Evolutionary conservation across 768 basidiomycete species (phyloP), one percentile per base, ranked within the genome.

Genomic region (Mycena filopes): DNA sequence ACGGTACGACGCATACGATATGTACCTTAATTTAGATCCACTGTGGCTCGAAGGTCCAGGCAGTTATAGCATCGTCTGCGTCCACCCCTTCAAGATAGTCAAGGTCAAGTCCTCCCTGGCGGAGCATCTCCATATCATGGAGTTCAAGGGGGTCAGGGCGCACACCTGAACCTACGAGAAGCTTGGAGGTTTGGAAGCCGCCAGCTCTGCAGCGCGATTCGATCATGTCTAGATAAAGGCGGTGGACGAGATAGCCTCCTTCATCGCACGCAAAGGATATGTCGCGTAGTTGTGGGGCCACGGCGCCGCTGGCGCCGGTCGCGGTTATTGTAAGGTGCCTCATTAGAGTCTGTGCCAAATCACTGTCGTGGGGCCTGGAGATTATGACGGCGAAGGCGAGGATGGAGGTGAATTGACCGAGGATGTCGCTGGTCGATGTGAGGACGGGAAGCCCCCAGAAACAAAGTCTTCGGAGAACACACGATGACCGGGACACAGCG

Each of bases 181-280:
- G 4, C 10, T 36, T 15, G 9, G 10, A 36, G 10, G 36, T 36
- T 36, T 36, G 10, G 36, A 36, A 15, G 15, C 36, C 10, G 15
- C 36, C 48, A 18, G 16, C 47, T 31, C 23, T 49, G 48, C 58
- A 60, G 4, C 58, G 58, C 25, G 58, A 60, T n/a, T 50, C 28
- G 4, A 60, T n/a, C 58, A 60, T 60, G 9, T 9, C 43, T n/a
- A 60, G n/a, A 20, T 42, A 60, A n/a, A 18, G 5, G 25, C n/a
- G 5, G 33, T 38, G 49, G 46, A 49, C 46, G 23, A 59, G 29
- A 21, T 29, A 25, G 20, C 10, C 38, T 28, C 26, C 18, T 5
- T 9, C 36, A n/a, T 36, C 5, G 36, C 36, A 20, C 21, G 36
- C 57, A 20, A 59, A 26, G 25, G 10, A 49, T 18, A 59, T 49